These are phyloP conservation scores for Boletus holoroseus DNA, from an alignment of 1,284 basidiomycete species.

Conservation along the genomic window DNA sequence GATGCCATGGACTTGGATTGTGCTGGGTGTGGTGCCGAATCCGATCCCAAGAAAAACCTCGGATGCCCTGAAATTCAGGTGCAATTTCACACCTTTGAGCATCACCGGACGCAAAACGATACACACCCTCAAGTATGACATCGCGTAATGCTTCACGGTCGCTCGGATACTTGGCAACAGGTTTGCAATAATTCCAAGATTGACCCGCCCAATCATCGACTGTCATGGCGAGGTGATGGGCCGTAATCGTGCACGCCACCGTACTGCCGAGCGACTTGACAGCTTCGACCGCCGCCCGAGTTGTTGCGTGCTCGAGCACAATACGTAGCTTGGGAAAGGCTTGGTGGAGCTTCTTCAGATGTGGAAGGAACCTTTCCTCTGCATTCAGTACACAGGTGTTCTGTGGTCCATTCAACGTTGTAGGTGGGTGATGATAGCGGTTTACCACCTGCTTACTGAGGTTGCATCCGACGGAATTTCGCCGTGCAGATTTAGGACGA, in stretches of 20 bases:
- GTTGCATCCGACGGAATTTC: conserved; percentile 90
- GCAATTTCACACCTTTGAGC: background rate
- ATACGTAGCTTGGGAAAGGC: conserved; percentile 92
- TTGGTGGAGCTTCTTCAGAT: conserved; percentile 78
- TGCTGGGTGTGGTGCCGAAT: conserved; percentile 91
- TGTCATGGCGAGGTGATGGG: conserved; percentile 91
- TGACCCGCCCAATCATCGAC: conserved; percentile 98
- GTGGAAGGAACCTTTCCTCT: conserved; percentile 85
- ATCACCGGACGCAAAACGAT: background rate
- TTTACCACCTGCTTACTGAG: conserved; percentile 46
- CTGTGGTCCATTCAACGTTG: conserved; percentile 36
- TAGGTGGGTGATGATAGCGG: background rate
- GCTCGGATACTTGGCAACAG: conserved; percentile 93
- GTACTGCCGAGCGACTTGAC: conserved; percentile 82
- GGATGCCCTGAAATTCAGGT: conserved; percentile 63
- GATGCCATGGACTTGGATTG: conserved; percentile 74
- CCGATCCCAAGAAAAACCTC: conserved; percentile 96
- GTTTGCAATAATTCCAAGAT: conserved; percentile 96
- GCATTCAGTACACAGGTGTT: conserved; percentile 94
- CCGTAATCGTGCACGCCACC: conserved; percentile 95
- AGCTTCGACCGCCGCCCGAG: conserved; percentile 87
- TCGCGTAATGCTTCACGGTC: conserved; percentile 84
- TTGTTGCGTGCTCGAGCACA: conserved; percentile 99
- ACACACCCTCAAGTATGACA: conserved; percentile 71
- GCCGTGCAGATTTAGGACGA: conserved; percentile 97